phyloP scores from a whole-genome alignment of 768 basidiomycete species.

The Lactarius evosmus region DNA sequence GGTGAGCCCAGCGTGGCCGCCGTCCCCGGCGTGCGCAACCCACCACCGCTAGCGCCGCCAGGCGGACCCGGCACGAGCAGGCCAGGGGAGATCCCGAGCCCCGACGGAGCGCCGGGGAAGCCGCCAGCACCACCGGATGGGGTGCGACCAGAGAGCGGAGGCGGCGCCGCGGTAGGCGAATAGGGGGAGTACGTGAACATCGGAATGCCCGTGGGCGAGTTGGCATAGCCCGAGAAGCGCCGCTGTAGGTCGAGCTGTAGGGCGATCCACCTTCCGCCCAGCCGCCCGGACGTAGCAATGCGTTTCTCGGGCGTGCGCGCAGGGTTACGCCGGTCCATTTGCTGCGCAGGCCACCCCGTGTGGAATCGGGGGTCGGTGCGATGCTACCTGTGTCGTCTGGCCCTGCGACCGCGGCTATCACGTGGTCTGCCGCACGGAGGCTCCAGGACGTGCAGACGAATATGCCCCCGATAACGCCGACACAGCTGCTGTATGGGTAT shows the following conservation, averaged over 20 bases:
- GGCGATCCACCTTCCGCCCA: slow-evolving; percentile 52
- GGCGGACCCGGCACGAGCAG: slow-evolving; percentile 7
- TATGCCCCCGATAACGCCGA: slow-evolving; percentile 92
- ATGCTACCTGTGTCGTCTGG: slow-evolving; percentile 67
- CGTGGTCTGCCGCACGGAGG: slow-evolving; percentile 41
- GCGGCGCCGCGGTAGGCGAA: slow-evolving; percentile 24
- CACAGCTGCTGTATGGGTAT: no score
- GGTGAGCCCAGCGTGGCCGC: slow-evolving; percentile 33
- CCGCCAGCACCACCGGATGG: slow-evolving; percentile 12
- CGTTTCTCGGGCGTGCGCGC: slow-evolving; percentile 45
- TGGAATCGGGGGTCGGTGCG: slow-evolving; percentile 55
- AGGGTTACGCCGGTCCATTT: slow-evolving; percentile 70
- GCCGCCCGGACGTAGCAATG: slow-evolving; percentile 35
- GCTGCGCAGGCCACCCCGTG: slow-evolving; percentile 51
- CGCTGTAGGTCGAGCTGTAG: slow-evolving; percentile 27
- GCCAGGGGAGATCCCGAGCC: slow-evolving; percentile 19
- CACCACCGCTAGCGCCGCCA: neutral
- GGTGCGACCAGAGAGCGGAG: slow-evolving; percentile 6
- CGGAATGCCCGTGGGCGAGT: slow-evolving; percentile 35
- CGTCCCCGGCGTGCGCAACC: slow-evolving; percentile 27
- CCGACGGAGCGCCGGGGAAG: slow-evolving; percentile 15
- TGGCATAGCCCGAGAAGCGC: slow-evolving; percentile 33
- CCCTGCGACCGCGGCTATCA: slow-evolving; percentile 52
- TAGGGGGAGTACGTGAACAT: slow-evolving; percentile 36
- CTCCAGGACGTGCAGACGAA: slow-evolving; percentile 72